Conservation (phyloP, 1,284 basidiomycete species). For the Ustilago bromivora region DNA sequence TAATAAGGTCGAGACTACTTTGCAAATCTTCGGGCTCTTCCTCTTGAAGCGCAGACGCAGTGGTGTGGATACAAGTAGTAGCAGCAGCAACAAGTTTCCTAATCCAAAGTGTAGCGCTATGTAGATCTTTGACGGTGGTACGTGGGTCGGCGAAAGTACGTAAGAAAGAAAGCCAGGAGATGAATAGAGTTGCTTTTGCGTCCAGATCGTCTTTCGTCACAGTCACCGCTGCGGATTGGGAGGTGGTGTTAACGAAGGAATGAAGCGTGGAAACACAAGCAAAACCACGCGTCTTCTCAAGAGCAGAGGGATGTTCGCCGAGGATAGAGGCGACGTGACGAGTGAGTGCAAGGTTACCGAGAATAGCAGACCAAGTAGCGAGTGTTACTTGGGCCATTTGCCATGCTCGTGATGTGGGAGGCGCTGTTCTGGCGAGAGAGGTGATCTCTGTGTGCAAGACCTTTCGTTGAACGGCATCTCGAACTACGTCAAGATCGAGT, state of each 20-base stretch:
- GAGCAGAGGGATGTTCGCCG: slow-evolving; percentile 18
- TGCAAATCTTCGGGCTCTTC: slow-evolving; percentile 19
- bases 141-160: slow-evolving; percentile 36
- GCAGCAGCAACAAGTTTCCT: slow-evolving; percentile 32
- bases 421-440: slow-evolving; percentile 45
- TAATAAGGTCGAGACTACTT: slow-evolving; percentile 21
- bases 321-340: slow-evolving; percentile 35
- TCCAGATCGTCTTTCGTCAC: slow-evolving; percentile 41
- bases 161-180: slow-evolving; percentile 58
- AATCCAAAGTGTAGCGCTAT: slow-evolving; percentile 23
- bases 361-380: slow-evolving; percentile 56
- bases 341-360: slow-evolving; percentile 52
- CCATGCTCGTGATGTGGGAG: slow-evolving; percentile 36
- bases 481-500: slow-evolving; percentile 47
- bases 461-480: slow-evolving; percentile 31
- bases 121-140: slow-evolving; percentile 8
- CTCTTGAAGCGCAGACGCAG: not conserved
- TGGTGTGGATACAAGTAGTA: not conserved
- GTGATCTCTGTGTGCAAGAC: slow-evolving; percentile 48
- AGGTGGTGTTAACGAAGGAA: slow-evolving; percentile 16
- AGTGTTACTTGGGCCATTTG: slow-evolving; percentile 52
- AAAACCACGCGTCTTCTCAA: slow-evolving; percentile 1
- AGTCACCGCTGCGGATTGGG: not conserved
- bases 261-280: slow-evolving; percentile 26
- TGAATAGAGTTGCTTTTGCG: slow-evolving; percentile 45